phyloP scores from a whole-genome alignment of 2,329 filamentous ascomycete genomes.

The Paracoccidioides brasiliensis region DNA sequence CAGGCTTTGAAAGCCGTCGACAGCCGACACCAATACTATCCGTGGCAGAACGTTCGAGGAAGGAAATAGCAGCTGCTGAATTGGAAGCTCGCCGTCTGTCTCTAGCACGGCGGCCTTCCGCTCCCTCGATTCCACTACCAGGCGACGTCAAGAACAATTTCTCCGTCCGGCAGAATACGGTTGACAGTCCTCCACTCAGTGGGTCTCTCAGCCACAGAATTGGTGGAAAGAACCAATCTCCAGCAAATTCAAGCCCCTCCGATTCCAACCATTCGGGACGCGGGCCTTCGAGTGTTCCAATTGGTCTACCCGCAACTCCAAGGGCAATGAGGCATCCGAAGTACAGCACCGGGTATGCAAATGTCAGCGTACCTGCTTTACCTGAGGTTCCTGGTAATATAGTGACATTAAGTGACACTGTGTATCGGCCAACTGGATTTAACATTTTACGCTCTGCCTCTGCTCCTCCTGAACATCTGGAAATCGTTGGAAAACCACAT shows the following conservation, averaged over 20 bases:
- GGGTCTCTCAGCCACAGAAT: conserved; percentile 22
- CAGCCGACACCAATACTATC: conserved; percentile 15
- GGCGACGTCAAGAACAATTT: conserved; percentile 36
- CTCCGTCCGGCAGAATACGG: conserved; percentile 23
- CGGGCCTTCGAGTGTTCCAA: conserved; percentile 38
- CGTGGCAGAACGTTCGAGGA: conserved; percentile 54
- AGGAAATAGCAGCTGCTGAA: conserved; percentile 66
- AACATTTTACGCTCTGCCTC: conserved; percentile 29
- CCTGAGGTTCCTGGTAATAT: conserved; percentile 42
- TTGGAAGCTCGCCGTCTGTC: conserved; percentile 80
- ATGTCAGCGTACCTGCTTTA: conserved; percentile 40
- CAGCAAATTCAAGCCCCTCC: conserved; percentile 26
- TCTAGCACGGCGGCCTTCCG: conserved; percentile 64
- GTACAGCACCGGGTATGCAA: conserved; percentile 39
- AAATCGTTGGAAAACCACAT: conserved; percentile 20
- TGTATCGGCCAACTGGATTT: conserved; percentile 26
- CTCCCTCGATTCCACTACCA: conserved; percentile 67
- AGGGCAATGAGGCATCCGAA: conserved; percentile 76
- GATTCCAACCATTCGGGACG: conserved; percentile 30
- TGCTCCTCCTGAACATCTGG: conserved; percentile 20
- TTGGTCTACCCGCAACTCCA: conserved; percentile 81
- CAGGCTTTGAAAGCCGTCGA: conserved; percentile 7
- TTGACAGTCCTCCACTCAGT: conserved; percentile 33
- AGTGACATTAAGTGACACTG: conserved; percentile 22
- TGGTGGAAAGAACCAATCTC: conserved; percentile 24